Base-by-base conservation (phyloP, 441 rosid genomes). In the Mallotus japonicus region DNA sequence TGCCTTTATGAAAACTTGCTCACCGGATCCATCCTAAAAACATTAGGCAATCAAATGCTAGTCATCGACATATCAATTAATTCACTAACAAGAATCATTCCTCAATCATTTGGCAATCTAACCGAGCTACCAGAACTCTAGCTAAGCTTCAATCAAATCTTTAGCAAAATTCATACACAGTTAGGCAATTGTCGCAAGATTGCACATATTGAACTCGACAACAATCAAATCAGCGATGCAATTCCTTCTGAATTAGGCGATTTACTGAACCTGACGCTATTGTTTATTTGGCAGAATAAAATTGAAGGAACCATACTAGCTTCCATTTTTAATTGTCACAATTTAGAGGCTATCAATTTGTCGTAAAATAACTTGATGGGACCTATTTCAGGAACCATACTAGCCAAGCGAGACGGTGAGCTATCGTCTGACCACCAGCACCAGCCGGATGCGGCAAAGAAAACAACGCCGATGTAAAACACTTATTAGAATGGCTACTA, bases 381-480 rank as follows among this genome's bases (percentile, higher is more conserved):
- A n/a, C 87, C 90, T 72, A 85, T 90, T 40, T 91, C 92, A 0
- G 82, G 55, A 42, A 84, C 89, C 37, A 85, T 90, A 59, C 28
- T 2, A 91, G 82, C 95, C 95, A 91, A 11, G 95, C 89, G 16
- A 93, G 85, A 42, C 94, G 92, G 73, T 95, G 96, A 46, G 91
- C 88, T 49, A 90, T 65, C 49, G 87, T 84, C 81, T 87, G 83
- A 61, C 83, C 53, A 56, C 60, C 60, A 19, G 24, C 59, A 20
- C 60, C 60, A 20, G 60, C 13, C 3, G 60, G 12, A 8, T 56
- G 13, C 4, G 69, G 80, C 2, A n/a, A 34, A 83, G 28, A 10
- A 78, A 34, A 34, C 4, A 90, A 72, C 74, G 90, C 28, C 78
- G 74, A 87, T 73, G 46, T 85, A 77, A 86, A 87, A 57, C 92